phyloP scores from a whole-genome alignment of 257 asterid species.

The Penstemon newberryi region DNA sequence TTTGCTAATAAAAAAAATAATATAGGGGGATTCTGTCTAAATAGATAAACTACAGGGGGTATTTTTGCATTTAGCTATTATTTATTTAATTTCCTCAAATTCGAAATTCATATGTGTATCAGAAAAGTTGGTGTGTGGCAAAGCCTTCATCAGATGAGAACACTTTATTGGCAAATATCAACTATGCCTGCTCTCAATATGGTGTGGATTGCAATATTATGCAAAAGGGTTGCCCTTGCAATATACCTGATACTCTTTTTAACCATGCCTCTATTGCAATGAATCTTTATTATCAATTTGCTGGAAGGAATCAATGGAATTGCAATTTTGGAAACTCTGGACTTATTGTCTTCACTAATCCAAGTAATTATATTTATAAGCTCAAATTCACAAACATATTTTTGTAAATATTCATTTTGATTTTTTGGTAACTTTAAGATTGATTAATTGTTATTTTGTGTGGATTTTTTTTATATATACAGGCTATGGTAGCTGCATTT shows the following conservation, averaged over 20 bases:
- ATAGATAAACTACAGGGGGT: no score
- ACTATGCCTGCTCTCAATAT: constrained; percentile 42
- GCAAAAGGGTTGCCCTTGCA: constrained; percentile 45
- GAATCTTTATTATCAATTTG: constrained; percentile 53
- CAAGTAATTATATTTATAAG: constrained; percentile 41
- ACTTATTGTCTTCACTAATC: constrained; percentile 45
- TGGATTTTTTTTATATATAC: constrained; percentile 17
- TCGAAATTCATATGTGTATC: not conserved
- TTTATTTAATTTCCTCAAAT: no score
- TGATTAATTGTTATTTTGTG: no score
- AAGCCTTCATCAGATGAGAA: constrained; percentile 50
- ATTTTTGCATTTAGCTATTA: no score
- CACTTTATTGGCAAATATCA: constrained; percentile 23
- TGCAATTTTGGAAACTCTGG: constrained; percentile 50
- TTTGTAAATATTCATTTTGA: no score
- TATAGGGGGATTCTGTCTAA: no score
- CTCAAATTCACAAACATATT: not conserved
- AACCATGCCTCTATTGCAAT: constrained; percentile 70
- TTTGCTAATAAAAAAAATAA: no score
- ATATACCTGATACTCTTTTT: constrained; percentile 35
- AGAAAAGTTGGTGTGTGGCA: constrained; percentile 71
- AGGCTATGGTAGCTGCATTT: constrained; percentile 55
- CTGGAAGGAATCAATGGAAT: constrained; percentile 45
- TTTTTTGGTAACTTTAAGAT: no score
- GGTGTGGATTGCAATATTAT: constrained; percentile 37